Conservation (phyloP, 768 basidiomycete genomes). For the Podaxis sp. region DNA sequence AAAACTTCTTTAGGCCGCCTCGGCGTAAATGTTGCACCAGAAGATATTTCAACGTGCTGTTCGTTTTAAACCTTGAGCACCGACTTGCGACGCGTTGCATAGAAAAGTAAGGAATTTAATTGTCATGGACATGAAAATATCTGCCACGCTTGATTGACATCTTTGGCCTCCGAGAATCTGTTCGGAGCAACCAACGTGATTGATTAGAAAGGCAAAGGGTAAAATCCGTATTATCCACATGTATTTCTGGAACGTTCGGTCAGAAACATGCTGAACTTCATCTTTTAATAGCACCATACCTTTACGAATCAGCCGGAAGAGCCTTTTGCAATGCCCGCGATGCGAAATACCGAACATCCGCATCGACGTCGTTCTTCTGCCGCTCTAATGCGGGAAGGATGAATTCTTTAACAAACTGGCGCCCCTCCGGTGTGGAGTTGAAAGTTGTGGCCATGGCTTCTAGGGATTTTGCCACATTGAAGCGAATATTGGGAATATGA, state of each 20-base stretch:
- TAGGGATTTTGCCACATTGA: conserved; percentile 95
- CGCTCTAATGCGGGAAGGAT: conserved; percentile 84
- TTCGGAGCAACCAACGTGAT: neutral
- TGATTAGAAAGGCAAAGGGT: neutral
- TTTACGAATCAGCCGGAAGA: conserved; percentile 15
- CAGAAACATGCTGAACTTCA: neutral
- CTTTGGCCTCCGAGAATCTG: neutral
- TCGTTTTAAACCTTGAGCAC: too few species aligned
- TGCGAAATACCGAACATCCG: conserved; percentile 96
- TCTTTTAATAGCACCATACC: neutral
- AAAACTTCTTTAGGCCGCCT: neutral
- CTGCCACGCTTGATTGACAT: neutral
- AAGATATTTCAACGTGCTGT: too few species aligned
- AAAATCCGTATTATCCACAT: conserved; percentile 3
- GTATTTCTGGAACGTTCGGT: neutral
- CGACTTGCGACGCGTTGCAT: neutral
- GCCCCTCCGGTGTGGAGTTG: conserved; percentile 64
- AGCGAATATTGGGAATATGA: conserved; percentile 97
- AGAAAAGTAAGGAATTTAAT: neutral
- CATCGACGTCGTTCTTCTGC: conserved; percentile 85
- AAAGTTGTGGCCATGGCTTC: conserved; percentile 83
- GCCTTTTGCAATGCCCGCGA: conserved; percentile 72
- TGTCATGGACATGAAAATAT: neutral
- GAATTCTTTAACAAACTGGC: conserved; percentile 68
- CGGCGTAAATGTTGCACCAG: too few species aligned